Base-by-base conservation (phyloP, 805 yeast species). In the Priceomyces medius region DNA sequence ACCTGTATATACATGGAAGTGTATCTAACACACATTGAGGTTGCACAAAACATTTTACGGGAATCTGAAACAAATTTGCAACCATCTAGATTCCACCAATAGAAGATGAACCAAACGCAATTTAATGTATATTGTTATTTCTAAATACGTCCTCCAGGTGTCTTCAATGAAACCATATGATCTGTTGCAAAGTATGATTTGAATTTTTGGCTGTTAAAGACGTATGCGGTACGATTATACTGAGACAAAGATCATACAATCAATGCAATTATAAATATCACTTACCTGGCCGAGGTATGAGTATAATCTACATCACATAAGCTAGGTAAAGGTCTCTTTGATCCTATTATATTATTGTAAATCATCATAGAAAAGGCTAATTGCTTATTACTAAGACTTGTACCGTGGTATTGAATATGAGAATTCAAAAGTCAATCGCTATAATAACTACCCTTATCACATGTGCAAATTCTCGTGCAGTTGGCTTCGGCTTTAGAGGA, bases 51-150 rank as follows among this genome's bases (percentile, higher is more conserved):
- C 12, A 5, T 9, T 4, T 17, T 4, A n/a, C n/a, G 4, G n/a
- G 21, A 9, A 31, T 31, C 6, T 31, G 34, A 31, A 31, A 31
- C 34, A 12, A 19, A 31, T 31, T 31, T 31, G 34, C 34, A 31
- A 13, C 34, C 34, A 31, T 17, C 14, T n/a, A 9, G n/a, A 26
- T 10, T n/a, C n/a, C n/a, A n/a, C n/a, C n/a, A n/a, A n/a, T n/a
- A n/a, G n/a, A n/a, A n/a, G n/a, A n/a, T n/a, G n/a, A n/a, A n/a
- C n/a, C n/a, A n/a, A n/a, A n/a, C n/a, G n/a, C n/a, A n/a, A n/a
- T n/a, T n/a, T n/a, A n/a, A n/a, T n/a, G n/a, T n/a, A n/a, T n/a
- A n/a, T n/a, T n/a, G n/a, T n/a, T n/a, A n/a, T n/a, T n/a, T n/a
- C n/a, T n/a, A n/a, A n/a, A n/a, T n/a, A n/a, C n/a, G n/a, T n/a